Conservation (phyloP, 208 protist species). For the Strigomonas galati region DNA sequence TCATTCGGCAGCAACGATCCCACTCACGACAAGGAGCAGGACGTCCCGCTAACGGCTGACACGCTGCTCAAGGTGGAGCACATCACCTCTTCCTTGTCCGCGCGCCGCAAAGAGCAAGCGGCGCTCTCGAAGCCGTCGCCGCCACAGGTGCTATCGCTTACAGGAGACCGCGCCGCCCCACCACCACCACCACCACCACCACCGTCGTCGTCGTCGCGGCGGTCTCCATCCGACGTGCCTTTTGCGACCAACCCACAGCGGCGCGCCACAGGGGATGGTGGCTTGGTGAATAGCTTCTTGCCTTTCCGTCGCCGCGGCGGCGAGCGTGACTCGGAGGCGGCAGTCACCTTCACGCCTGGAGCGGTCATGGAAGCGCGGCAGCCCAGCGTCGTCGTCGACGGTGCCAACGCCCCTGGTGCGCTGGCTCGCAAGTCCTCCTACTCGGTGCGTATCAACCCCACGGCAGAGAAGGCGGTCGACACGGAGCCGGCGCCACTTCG, state of each 20-base stretch:
- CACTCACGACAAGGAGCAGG: background rate
- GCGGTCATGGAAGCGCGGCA: background rate
- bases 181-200: background rate
- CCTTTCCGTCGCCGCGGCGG: background rate
- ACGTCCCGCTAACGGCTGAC: background rate
- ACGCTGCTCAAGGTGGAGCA: background rate
- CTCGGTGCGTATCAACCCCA: background rate
- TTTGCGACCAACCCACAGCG: background rate
- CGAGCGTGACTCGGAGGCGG: background rate
- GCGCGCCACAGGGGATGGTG: background rate
- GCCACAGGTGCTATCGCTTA: background rate
- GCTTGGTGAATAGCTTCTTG: background rate
- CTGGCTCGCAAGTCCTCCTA: background rate
- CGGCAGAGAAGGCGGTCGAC: background rate
- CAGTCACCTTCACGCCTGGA: slow-evolving; percentile 1
- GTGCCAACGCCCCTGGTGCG: background rate
- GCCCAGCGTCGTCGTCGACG: background rate
- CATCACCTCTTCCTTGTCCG: slow-evolving; percentile 5
- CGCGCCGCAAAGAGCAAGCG: background rate
- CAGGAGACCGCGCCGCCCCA: background rate
- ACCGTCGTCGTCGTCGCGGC: background rate
- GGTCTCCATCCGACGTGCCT: background rate
- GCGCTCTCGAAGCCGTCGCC: background rate
- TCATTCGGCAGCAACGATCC: background rate
- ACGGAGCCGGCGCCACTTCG: background rate